These are phyloP conservation scores for Eimeria necatrix DNA, from an alignment of 169 alveolate genomes.

Conservation along the genomic window DNA sequence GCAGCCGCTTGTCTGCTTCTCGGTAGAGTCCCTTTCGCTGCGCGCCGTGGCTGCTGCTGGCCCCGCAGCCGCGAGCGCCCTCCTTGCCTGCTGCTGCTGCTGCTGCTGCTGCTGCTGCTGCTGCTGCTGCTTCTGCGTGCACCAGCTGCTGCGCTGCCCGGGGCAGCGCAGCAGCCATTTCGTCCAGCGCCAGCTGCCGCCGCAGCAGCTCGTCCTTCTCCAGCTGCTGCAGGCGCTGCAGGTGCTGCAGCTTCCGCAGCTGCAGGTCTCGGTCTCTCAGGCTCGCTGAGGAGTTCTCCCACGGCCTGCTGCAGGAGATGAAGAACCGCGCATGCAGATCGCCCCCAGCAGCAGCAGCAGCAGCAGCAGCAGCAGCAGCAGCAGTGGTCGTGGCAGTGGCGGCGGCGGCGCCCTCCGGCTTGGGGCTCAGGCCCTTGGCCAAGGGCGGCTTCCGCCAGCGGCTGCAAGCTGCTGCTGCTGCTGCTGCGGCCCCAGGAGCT, in stretches of 20 bases:
- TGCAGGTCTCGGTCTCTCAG: constrained; percentile 45
- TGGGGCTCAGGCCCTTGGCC: too few species aligned
- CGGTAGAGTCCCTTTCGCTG: neutral
- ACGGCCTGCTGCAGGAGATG: constrained; percentile 66
- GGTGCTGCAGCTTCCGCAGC: constrained; percentile 22
- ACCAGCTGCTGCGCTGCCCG: neutral
- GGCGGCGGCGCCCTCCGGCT: too few species aligned
- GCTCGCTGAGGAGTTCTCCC: constrained; percentile 50
- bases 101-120: neutral
- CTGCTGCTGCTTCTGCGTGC: neutral
- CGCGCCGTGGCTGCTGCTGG: neutral
- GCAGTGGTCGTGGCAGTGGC: too few species aligned
- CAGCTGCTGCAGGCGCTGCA: constrained; percentile 42
- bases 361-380: too few species aligned
- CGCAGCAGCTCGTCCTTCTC: constrained; percentile 46
- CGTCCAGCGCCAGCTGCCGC: constrained; percentile 51
- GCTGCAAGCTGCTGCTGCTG: too few species aligned
- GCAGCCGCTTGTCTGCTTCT: neutral
- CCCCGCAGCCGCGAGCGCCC: neutral
- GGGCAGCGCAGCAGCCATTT: constrained; percentile 60
- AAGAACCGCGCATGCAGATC: neutral
- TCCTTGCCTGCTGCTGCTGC: neutral
- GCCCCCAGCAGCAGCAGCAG: too few species aligned
- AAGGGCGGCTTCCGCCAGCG: too few species aligned
- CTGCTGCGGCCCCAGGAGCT: too few species aligned